Conservation (phyloP, 2,329 filamentous ascomycete genomes). For the Aspergillus pseudoglaucus region DNA sequence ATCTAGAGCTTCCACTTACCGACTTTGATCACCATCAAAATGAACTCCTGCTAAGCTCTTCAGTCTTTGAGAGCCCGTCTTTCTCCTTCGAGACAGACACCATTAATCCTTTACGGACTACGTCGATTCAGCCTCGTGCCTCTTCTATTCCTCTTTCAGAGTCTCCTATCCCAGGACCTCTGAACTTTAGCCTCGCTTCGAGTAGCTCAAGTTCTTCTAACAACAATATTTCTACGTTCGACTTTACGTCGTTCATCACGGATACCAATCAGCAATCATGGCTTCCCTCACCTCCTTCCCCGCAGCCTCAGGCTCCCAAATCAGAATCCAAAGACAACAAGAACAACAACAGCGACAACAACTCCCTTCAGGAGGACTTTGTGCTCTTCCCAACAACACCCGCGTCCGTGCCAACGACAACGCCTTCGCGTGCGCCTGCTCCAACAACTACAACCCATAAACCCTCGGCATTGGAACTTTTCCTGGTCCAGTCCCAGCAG, state of each 20-base stretch:
- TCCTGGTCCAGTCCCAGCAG: constrained; percentile 27
- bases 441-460: constrained; percentile 34
- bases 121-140: constrained; percentile 20
- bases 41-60: constrained; percentile 36
- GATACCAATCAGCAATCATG: constrained; percentile 43
- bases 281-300: constrained; percentile 39
- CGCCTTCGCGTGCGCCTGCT: constrained; percentile 30
- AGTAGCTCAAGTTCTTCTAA: constrained; percentile 38
- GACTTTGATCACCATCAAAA: constrained; percentile 24
- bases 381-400: constrained; percentile 36
- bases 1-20: constrained; percentile 8
- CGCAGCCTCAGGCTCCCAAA: constrained; percentile 38
- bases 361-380: constrained; percentile 36
- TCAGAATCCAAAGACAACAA: constrained; percentile 22
- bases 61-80: constrained; percentile 26
- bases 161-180: constrained; percentile 39
- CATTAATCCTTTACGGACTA: constrained; percentile 31
- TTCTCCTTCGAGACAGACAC: constrained; percentile 34
- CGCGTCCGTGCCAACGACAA: constrained; percentile 26
- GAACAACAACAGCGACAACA: constrained; percentile 27
- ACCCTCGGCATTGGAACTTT: constrained; percentile 24
- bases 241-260: constrained; percentile 44
- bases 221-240: constrained; percentile 33
- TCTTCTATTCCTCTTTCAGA: constrained; percentile 32
- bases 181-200: constrained; percentile 39